These are phyloP conservation scores for Chenopodium suecicum DNA, from an alignment of 148 eudicot genomes.

Conservation along the genomic window DNA sequence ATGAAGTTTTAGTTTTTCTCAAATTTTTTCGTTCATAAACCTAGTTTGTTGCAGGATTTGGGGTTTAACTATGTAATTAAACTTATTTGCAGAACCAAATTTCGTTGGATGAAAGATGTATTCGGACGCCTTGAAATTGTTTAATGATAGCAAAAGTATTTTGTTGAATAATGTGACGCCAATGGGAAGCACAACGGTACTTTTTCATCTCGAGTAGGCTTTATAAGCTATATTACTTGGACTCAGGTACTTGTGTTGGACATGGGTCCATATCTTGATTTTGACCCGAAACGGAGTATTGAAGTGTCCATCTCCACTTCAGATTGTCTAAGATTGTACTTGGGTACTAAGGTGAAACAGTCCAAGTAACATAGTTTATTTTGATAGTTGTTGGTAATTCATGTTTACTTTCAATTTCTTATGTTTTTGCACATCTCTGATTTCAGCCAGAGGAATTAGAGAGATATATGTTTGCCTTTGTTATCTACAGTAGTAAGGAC, in stretches of 20 bases:
- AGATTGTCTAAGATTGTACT: too few relatives aligned
- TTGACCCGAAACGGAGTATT: too few relatives aligned
- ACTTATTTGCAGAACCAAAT: constrained; percentile 47
- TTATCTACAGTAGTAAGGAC: constrained; percentile 61
- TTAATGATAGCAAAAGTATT: constrained; percentile 52
- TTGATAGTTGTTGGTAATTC: too few relatives aligned
- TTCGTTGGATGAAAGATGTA: constrained; percentile 44
- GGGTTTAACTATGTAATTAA: not conserved
- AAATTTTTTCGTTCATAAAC: not conserved
- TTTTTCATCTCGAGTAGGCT: too few relatives aligned
- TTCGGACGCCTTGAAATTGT: constrained; percentile 57
- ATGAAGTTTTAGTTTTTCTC: too few relatives aligned
- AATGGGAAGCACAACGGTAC: constrained; percentile 60
- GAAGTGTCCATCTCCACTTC: too few relatives aligned
- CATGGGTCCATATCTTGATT: not conserved
- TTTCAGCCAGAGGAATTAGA: constrained; percentile 76
- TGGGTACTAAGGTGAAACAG: too few relatives aligned
- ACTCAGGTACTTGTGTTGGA: too few relatives aligned
- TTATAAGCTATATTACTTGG: not conserved
- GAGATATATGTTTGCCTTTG: constrained; percentile 76
- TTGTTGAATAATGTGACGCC: constrained; percentile 49
- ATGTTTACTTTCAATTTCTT: not conserved
- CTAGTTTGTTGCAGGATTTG: not conserved
- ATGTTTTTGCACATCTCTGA: constrained; percentile 1
- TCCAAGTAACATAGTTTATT: too few relatives aligned